phyloP scores from a whole-genome alignment of 495 filamentous ascomycete genomes.

The Penicillium canariense region DNA sequence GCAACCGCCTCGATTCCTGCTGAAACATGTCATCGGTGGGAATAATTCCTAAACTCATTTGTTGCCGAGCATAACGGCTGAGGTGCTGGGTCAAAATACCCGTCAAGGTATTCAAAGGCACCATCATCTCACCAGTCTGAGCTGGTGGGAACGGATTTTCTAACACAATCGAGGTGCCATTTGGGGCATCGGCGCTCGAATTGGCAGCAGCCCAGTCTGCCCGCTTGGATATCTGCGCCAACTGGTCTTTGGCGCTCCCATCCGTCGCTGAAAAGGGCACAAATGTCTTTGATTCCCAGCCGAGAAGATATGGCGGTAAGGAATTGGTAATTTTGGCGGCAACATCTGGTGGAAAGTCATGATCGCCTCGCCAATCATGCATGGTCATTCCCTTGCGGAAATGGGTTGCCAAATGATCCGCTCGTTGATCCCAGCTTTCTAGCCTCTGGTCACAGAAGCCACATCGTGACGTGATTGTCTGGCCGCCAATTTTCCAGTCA shows the following conservation, averaged over 20 bases:
- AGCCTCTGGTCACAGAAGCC: constrained; percentile 62
- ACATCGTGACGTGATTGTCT: constrained; percentile 61
- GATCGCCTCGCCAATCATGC: constrained; percentile 67
- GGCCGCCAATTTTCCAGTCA: constrained; percentile 61
- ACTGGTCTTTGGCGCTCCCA: constrained; percentile 12
- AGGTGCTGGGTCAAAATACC: constrained; percentile 31
- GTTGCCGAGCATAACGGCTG: constrained; percentile 45
- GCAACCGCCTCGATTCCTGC: constrained; percentile 52
- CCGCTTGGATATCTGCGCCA: constrained; percentile 21
- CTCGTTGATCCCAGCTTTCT: constrained; percentile 57
- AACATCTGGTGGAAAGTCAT: constrained; percentile 63
- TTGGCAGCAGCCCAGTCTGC: constrained; percentile 1
- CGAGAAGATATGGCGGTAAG: constrained; percentile 52
- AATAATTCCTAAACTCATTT: constrained; percentile 44
- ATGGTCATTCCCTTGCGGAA: constrained; percentile 62
- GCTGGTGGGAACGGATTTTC: not conserved
- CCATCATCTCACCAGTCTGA: not conserved
- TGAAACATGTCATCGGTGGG: constrained; percentile 57
- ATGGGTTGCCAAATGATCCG: constrained; percentile 62
- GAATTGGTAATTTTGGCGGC: constrained; percentile 61
- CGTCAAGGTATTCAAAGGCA: constrained; percentile 15
- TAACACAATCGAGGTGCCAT: too few relatives aligned
- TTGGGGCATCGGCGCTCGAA: not conserved
- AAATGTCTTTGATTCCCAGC: constrained; percentile 20
- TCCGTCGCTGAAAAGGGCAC: constrained; percentile 29